phyloP scores from a whole-genome alignment of 768 basidiomycete species.

The Kwoniella europaea region DNA sequence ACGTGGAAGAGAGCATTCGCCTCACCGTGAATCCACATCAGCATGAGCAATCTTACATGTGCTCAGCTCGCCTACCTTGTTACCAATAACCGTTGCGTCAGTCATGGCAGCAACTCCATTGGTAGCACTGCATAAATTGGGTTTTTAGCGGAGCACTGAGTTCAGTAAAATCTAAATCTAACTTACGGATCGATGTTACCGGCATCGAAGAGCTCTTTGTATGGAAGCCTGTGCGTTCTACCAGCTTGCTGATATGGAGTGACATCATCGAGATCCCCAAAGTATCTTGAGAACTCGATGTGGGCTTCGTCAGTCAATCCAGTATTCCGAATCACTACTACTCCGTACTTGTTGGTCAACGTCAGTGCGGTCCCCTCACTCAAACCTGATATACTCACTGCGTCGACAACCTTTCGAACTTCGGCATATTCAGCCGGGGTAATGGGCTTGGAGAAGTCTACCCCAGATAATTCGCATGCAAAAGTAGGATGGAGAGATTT shows the following conservation, averaged over 20 bases:
- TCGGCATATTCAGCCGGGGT: conserved; percentile 31
- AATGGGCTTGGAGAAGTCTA: conserved; percentile 52
- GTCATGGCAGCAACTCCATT: conserved; percentile 44
- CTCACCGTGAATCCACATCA: conserved; percentile 8
- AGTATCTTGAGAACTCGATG: conserved; percentile 39
- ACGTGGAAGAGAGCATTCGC: conserved; percentile 38
- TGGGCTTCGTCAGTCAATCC: conserved; percentile 51
- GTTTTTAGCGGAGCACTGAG: no score
- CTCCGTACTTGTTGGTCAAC: conserved; percentile 38
- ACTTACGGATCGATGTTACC: conserved; percentile 46
- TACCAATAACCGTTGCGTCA: conserved; percentile 48
- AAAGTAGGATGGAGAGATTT: conserved; percentile 52
- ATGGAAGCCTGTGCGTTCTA: conserved; percentile 41
- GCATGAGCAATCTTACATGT: no score
- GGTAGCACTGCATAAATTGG: conserved; percentile 4
- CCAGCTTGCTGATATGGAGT: conserved; percentile 38
- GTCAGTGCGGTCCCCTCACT: conserved; percentile 1
- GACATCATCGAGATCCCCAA: conserved; percentile 45
- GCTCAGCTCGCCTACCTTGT: conserved; percentile 11
- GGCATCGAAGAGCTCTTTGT: conserved; percentile 48
- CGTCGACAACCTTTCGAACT: conserved; percentile 19
- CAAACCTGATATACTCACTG: neutral
- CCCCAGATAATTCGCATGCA: conserved; percentile 45
- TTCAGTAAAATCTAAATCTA: neutral
- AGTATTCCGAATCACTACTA: conserved; percentile 55